Conservation (phyloP, 441 rosid species). For the Gossypium laxum region DNA sequence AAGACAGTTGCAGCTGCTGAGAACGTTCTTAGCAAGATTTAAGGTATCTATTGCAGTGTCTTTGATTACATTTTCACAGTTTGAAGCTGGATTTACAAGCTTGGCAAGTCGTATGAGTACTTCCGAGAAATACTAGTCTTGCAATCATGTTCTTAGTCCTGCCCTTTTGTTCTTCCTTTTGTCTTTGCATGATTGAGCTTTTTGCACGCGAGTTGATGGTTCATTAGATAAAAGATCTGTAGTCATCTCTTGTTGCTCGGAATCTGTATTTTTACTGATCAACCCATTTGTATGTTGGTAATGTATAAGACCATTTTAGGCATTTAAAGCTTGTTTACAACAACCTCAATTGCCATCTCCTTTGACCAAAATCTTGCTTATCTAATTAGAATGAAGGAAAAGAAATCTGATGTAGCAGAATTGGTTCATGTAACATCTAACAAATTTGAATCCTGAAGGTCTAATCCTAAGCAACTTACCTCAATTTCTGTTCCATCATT, state of each 20-base stretch:
- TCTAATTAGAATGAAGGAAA: slow-evolving; percentile 7
- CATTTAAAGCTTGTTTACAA: background rate
- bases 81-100: slow-evolving; percentile 82
- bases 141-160: background rate
- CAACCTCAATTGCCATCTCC: background rate
- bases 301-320: slow-evolving; percentile 2
- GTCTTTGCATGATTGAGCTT: slow-evolving; percentile 7
- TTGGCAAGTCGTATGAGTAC: slow-evolving; percentile 64
- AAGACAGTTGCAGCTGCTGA: slow-evolving; percentile 65
- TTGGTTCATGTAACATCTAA: too few relatives aligned
- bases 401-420: background rate
- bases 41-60: slow-evolving; percentile 13
- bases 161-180: background rate
- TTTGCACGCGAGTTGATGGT: slow-evolving; percentile 12
- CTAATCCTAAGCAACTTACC: too few relatives aligned
- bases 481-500: too few relatives aligned
- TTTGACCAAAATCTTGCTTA: background rate
- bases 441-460: too few relatives aligned
- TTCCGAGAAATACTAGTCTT: slow-evolving; percentile 34
- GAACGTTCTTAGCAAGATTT: slow-evolving; percentile 54
- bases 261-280: background rate
- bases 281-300: slow-evolving; percentile 4
- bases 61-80: slow-evolving; percentile 36
- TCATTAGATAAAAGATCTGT: background rate
- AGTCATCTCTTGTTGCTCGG: background rate